Base-by-base conservation (phyloP, 192 early-diverging fungal species). In the Entophlyctis luteolus region DNA sequence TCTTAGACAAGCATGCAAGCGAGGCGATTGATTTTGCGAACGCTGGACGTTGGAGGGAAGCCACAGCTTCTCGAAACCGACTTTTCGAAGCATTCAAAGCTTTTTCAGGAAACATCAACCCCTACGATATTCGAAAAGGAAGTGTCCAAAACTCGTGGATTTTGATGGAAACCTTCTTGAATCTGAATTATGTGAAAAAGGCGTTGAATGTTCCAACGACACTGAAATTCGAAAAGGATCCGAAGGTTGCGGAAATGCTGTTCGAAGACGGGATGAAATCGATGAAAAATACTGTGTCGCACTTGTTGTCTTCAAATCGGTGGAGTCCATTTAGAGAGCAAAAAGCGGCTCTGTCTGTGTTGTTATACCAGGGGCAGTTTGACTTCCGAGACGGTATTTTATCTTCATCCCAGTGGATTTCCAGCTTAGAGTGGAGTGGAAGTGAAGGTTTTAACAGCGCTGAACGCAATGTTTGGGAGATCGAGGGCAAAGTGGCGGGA, bases 331-430 rank as follows among this genome's bases (percentile, higher is more conserved):
- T 23, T 32, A 33, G 32, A 4, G 25, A 33, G 10, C n/a, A 8
- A 6, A 48, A 49, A 12, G 10, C 29, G 32, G 16, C 8, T 12
- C 18, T 49, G 20, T 22, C 23, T n/a, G 85, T 90, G 23, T 53
- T 90, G 28, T 76, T 90, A 4, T 89, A 73, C 65, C 91, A 93
- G 73, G 91, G 88, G 3, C 81, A 92, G 49, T 91, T 91, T 76
- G 91, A 93, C 76, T 91, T 87, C 67, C 81, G 91, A 39, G 91
- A 93, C 58, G 91, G 87, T 3, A 79, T 88, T 14, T 67, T 84
- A 16, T 84, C 83, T 0, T 85, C 80, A 20, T 86, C 73, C 12
- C 68, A 80, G 42, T 93, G 89, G 89, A 87, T 93, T 69, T 80
- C 86, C 59, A n/a, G 60, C 46, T 33, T 92, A 79, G 77, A 76